Evolutionary conservation across 2,329 filamentous ascomycete species (phyloP).

Genomic region (Pseudocercospora pini-densiflorae): DNA sequence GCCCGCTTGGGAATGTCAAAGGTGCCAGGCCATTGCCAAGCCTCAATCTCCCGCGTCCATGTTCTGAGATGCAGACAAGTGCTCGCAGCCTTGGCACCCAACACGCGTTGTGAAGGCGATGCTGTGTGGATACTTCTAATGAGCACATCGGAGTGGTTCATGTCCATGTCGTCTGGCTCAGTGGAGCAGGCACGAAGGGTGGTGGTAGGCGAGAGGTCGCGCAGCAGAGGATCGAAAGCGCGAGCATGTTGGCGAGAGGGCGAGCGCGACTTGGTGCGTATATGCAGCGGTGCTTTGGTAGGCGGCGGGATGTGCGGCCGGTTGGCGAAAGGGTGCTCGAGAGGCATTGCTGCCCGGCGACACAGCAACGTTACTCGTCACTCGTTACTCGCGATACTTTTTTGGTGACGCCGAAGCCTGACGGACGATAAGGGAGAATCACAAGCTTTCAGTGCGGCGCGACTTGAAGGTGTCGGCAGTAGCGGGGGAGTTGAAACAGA

Average conservation of each 20-base stretch:
- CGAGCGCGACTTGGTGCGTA: constrained; percentile 37
- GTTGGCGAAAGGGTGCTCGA: constrained; percentile 37
- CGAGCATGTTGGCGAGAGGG: constrained; percentile 34
- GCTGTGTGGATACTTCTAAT: constrained; percentile 64
- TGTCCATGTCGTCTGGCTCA: constrained; percentile 31
- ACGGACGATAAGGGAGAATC: neutral
- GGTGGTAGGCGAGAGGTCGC: constrained; percentile 63
- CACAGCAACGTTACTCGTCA: constrained; percentile 2
- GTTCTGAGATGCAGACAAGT: constrained; percentile 72
- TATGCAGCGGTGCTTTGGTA: constrained; percentile 25
- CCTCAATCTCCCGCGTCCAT: constrained; percentile 74
- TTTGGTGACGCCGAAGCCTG: neutral
- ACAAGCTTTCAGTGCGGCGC: constrained; percentile 1
- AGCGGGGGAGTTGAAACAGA: constrained; percentile 2
- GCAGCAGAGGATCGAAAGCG: constrained; percentile 53
- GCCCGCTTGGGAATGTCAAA: constrained; percentile 47
- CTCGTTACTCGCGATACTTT: constrained; percentile 8
- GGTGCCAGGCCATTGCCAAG: constrained; percentile 62
- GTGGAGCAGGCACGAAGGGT: constrained; percentile 65
- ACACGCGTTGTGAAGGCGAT: constrained; percentile 68
- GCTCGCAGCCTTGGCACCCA: constrained; percentile 71
- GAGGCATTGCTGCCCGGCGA: constrained; percentile 26
- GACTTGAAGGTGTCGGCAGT: neutral
- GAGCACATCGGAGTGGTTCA: constrained; percentile 44
- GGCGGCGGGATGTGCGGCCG: constrained; percentile 33